These are phyloP conservation scores for Fusarium sp. DNA, from an alignment of 2,329 filamentous ascomycete genomes.

Conservation along the genomic window DNA sequence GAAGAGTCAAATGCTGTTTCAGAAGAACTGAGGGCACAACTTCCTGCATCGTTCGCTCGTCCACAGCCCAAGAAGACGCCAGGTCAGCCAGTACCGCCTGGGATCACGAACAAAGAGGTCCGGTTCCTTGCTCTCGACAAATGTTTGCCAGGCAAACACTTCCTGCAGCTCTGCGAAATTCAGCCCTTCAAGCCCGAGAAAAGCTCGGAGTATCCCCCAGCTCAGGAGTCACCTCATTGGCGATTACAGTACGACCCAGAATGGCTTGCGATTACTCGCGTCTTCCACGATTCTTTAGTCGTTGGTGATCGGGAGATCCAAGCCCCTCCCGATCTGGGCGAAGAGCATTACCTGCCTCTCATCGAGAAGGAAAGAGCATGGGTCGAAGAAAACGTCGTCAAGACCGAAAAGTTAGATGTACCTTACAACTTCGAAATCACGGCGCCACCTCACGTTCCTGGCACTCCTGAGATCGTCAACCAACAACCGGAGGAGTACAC, in stretches of 20 bases:
- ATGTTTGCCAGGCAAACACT: constrained; percentile 82
- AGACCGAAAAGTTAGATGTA: constrained; percentile 71
- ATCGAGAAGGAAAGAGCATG: constrained; percentile 81
- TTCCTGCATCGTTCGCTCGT: constrained; percentile 80
- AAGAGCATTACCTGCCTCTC: constrained; percentile 74
- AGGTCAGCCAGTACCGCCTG: constrained; percentile 74
- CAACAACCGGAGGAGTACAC: constrained; percentile 84
- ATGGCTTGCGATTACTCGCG: constrained; percentile 93
- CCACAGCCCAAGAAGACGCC: constrained; percentile 58
- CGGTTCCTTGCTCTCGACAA: constrained; percentile 94
- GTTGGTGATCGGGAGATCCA: constrained; percentile 71
- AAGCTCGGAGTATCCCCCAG: constrained; percentile 36
- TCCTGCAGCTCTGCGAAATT: constrained; percentile 82
- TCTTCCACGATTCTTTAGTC: constrained; percentile 75
- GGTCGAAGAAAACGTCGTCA: constrained; percentile 82
- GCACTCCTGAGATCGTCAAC: constrained; percentile 67
- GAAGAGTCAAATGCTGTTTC: constrained; percentile 60
- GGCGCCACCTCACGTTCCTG: constrained; percentile 76
- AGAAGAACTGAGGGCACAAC: constrained; percentile 76
- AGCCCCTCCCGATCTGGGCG: constrained; percentile 72
- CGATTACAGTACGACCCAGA: constrained; percentile 87
- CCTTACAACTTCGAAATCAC: constrained; percentile 84
- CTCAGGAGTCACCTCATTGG: constrained; percentile 58
- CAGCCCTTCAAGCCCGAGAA: constrained; percentile 58
- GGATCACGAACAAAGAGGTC: constrained; percentile 83